A percentile compares a stretch with the other conserved stretches of the same genome.
phyloP scores from a whole-genome alignment of 495 filamentous ascomycete genomes.

The Darksidea phi region DNA sequence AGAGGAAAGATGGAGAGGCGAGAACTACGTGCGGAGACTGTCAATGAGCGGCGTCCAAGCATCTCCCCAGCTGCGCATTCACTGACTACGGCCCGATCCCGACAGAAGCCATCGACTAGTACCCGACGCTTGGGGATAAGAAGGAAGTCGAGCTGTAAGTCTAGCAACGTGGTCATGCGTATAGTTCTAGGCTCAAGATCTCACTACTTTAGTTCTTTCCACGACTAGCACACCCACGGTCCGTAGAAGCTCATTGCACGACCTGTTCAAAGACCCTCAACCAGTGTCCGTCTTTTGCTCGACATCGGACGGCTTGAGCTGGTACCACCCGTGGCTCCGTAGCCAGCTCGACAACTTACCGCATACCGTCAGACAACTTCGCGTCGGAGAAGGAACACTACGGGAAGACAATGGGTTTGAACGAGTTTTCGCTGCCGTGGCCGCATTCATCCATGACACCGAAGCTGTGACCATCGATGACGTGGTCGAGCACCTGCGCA shows the following conservation, averaged over 20 bases:
- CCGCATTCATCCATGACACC: background rate
- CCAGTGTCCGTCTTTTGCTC: conserved; percentile 1
- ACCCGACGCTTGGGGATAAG: too few relatives aligned
- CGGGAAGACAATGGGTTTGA: conserved; percentile 9
- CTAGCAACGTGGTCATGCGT: too few relatives aligned
- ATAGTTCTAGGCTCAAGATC: too few relatives aligned
- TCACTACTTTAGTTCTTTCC: too few relatives aligned
- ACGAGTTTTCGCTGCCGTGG: conserved; percentile 3
- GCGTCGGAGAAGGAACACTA: conserved; percentile 9
- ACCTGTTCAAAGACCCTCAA: background rate
- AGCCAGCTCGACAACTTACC: conserved; percentile 2
- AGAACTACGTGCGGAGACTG: too few relatives aligned
- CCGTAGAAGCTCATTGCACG: background rate
- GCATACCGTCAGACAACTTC: background rate
- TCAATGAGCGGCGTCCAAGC: too few relatives aligned
- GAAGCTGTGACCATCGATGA: conserved; percentile 3
- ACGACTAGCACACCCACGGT: too few relatives aligned
- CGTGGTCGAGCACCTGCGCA: conserved; percentile 6
- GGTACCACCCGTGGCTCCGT: conserved; percentile 1
- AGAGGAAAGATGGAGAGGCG: too few relatives aligned
- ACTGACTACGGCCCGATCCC: too few relatives aligned
- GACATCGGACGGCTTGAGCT: background rate
- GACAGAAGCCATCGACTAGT: too few relatives aligned
- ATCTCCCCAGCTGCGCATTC: too few relatives aligned
- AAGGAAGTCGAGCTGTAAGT: too few relatives aligned